phyloP scores from a whole-genome alignment of 495 filamentous ascomycete genomes.

The Astrothelium macrocarpum region DNA sequence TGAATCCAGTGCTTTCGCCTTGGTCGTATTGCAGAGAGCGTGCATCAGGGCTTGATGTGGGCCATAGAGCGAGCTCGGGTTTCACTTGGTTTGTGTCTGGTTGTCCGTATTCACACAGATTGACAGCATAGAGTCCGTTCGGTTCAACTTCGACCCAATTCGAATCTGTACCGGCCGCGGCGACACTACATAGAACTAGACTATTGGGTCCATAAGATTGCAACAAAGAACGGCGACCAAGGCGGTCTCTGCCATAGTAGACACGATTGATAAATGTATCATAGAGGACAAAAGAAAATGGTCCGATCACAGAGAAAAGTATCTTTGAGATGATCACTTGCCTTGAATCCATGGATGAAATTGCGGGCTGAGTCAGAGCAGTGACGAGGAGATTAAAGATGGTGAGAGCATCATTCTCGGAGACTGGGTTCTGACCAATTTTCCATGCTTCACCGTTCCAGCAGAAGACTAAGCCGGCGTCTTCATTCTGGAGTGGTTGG shows the following conservation, averaged over 20 bases:
- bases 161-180: slow-evolving; percentile 41
- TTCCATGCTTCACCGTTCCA: slow-evolving; percentile 99
- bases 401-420: slow-evolving; percentile 66
- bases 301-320: slow-evolving; percentile 53
- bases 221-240: slow-evolving; percentile 79
- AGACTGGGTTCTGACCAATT: slow-evolving; percentile 45
- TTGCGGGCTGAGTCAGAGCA: slow-evolving; percentile 20
- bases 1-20: no score
- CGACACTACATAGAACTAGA: slow-evolving; percentile 67
- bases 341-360: background rate
- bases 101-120: slow-evolving; percentile 31
- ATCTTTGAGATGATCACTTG: slow-evolving; percentile 5
- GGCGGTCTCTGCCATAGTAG: slow-evolving; percentile 74
- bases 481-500: slow-evolving; percentile 61
- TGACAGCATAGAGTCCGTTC: slow-evolving; percentile 62
- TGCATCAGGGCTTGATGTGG: background rate
- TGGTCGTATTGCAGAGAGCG: background rate
- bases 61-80: slow-evolving; percentile 1
- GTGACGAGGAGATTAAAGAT: slow-evolving; percentile 57
- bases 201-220: slow-evolving; percentile 36
- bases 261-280: slow-evolving; percentile 51
- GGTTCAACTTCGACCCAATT: slow-evolving; percentile 73
- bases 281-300: slow-evolving; percentile 87
- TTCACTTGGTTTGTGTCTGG: background rate
- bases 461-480: slow-evolving; percentile 65